phyloP scores from a whole-genome alignment of 108 stramenopile species.

The Thalassiosira profunda region DNA sequence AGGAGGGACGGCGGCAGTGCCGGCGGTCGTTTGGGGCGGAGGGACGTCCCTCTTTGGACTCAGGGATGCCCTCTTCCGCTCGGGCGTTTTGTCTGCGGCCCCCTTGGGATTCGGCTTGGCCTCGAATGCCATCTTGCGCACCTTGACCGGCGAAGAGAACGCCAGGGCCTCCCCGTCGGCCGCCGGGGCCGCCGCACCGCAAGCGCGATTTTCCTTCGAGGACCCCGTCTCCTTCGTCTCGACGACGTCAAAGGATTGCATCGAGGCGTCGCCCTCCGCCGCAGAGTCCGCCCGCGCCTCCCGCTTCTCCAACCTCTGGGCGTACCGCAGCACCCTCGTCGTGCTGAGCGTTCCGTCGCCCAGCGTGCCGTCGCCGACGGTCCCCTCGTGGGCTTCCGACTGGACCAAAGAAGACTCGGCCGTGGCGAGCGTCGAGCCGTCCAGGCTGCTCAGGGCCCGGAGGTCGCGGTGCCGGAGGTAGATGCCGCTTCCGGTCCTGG shows the following conservation, averaged over 20 bases:
- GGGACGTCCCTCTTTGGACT: background rate
- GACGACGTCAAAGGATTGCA: constrained; percentile 6
- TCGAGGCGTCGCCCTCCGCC: constrained; percentile 3
- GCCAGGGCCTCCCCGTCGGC: background rate
- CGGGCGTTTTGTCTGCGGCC: too few relatives aligned
- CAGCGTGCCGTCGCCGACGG: constrained; percentile 14
- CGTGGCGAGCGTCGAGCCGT: constrained; percentile 13
- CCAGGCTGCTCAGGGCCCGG: constrained; percentile 26
- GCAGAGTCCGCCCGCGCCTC: background rate
- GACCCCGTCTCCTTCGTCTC: constrained; percentile 24
- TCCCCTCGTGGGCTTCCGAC: constrained; percentile 1
- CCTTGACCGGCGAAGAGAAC: constrained; percentile 8
- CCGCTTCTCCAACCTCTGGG: constrained; percentile 11
- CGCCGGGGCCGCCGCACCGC: background rate
- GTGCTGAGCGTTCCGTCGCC: constrained; percentile 31
- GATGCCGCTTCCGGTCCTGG: constrained; percentile 4
- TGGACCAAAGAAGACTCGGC: constrained; percentile 11
- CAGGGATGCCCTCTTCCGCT: background rate
- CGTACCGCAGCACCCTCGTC: constrained; percentile 26
- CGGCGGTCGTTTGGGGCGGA: too few relatives aligned
- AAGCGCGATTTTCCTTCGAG: constrained; percentile 20
- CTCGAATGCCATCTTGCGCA: constrained; percentile 27
- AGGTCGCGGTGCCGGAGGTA: constrained; percentile 13
- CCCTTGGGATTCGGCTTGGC: constrained; percentile 7
- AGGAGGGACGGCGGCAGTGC: background rate